Evolutionary conservation across 208 protist species (phyloP).

Genomic region (Leishmania arabica): DNA sequence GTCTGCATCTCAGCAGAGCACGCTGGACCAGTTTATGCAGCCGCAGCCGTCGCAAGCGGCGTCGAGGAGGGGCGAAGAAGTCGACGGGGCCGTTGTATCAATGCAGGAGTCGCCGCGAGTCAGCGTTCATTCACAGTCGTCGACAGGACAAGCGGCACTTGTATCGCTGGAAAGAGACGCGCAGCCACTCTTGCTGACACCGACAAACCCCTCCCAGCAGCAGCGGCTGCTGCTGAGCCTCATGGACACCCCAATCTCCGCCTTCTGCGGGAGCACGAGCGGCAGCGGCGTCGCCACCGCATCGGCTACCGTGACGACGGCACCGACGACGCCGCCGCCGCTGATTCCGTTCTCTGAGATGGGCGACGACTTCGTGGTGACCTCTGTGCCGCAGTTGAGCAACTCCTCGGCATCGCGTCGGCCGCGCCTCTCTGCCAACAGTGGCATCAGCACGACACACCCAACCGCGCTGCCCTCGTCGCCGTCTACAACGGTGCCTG

Average conservation of each 20-base stretch:
- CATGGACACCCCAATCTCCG: slow-evolving; percentile 10
- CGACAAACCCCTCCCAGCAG: slow-evolving; percentile 4
- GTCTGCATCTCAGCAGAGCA: slow-evolving; percentile 36
- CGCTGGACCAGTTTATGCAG: slow-evolving; percentile 53
- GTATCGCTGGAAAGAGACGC: neutral
- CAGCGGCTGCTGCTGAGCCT: slow-evolving; percentile 7
- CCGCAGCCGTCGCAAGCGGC: slow-evolving; percentile 4
- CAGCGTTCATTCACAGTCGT: neutral
- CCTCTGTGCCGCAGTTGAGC: neutral
- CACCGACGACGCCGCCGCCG: neutral
- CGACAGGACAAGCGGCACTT: neutral
- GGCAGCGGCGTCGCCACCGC: neutral
- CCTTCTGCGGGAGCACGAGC: neutral
- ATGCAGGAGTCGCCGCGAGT: neutral
- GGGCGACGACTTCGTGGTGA: slow-evolving; percentile 3
- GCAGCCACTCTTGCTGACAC: slow-evolving; percentile 11
- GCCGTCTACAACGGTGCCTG: neutral
- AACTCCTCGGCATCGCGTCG: neutral
- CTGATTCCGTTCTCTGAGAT: slow-evolving; percentile 26
- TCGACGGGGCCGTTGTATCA: neutral
- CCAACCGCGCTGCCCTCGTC: neutral
- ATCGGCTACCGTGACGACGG: neutral
- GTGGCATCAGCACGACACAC: neutral
- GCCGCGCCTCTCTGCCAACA: slow-evolving; percentile 3
- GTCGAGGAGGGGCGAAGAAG: neutral